Evolutionary conservation across 805 yeast species (phyloP), one percentile per base, ranked within the genome.

Genomic region (Lipomyces spencermartinsiae): DNA sequence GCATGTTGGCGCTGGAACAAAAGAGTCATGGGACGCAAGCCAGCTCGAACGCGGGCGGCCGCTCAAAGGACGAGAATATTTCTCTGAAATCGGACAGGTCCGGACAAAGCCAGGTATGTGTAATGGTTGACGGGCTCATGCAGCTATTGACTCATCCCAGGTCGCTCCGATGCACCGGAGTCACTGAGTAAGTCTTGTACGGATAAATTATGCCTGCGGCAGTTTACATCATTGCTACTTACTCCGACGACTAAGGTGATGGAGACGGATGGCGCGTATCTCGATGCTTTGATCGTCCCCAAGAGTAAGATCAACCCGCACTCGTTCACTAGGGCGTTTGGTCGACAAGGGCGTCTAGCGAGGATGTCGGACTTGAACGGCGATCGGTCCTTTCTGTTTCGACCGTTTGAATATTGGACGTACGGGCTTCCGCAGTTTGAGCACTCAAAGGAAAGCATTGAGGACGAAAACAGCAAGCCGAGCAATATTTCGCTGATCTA

Each of bases 131-230:
- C 22, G 2, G 8, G n/a, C 4, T n/a, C 12, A 53, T 4, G 2
- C 14, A 5, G 8, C 56, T 53, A 10, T 8, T 14, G 34, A 53
- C 22, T 25, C 6, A 25, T 25, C 33, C 56, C 22, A 69, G 72
- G 99, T 1, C 78, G 98, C 61, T 76, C 82, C 35, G 98, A 95
- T 76, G 89, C 97, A 1, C 83, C 84, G 1, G 70, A 87, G 3
- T 85, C 97, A 0, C 77, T 84, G 60, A 90, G 96, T 37, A 94
- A 93, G 76, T 91, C 97, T 0, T 94, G 98, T 76, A 87, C 96
- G 0, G 98, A 94, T 76, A 94, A 94, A 74, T 77, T 94, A 33
- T 83, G 91, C 56, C 62, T 89, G 60, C 83, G 83, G 67, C 97
- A 92, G 76, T 67, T 64, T 53, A 72, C 77, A 4, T 81, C 84